Evolutionary conservation across 306 rosid species (phyloP), one percentile per base, ranked within the genome.

Genomic region (Pterocarpus santalinus): DNA sequence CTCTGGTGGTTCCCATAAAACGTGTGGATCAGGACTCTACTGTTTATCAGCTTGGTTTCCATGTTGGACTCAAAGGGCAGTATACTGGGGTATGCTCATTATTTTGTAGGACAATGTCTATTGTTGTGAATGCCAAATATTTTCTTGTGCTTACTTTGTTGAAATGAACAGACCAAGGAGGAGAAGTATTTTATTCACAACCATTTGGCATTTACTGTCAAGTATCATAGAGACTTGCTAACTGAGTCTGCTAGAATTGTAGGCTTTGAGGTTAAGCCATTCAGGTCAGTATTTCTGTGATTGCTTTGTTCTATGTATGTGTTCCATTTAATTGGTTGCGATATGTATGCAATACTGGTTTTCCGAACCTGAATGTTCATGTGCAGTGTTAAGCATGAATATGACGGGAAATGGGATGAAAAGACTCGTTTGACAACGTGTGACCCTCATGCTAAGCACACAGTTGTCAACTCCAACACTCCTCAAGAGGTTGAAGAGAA

Each of bases 211-310:
- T 95, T 93, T 78, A 90, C 91, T 58, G 97, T 95, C 84, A 91
- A 90, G 83, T 95, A 77, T 82, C 99, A 95, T 68, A 91, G 86
- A 81, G 99, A 95, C 83, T 5, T 33, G 9, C 92, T 81, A 83
- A 90, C 97, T 64, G 98, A 95, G 60, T 51, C 94, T 22, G 94
- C 99, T 13, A 95, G 99, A 87, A 95, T 95, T 78, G 99, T 95
- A 72, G 99, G 99, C 65, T 92, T 95, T 84, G 99, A 95, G 92
- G 99, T 95, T 75, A 89, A 81, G 86, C 97, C 97, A 79, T 94
- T 76, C 87, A 94, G 98, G 98, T 91, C 35, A 41, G 79, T 84
- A 52, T 65, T 72, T 83, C 58, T 44, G 69, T 39, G 33, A 33
- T 57, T 71, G 13, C 9, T 64, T 15, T 76, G 12, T 69, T 73